A percentile compares a stretch with the other conserved stretches of the same genome.
These are phyloP conservation scores for Fistulinella cinereoalba DNA, from an alignment of 1,284 basidiomycete genomes.

Conservation along the genomic window DNA sequence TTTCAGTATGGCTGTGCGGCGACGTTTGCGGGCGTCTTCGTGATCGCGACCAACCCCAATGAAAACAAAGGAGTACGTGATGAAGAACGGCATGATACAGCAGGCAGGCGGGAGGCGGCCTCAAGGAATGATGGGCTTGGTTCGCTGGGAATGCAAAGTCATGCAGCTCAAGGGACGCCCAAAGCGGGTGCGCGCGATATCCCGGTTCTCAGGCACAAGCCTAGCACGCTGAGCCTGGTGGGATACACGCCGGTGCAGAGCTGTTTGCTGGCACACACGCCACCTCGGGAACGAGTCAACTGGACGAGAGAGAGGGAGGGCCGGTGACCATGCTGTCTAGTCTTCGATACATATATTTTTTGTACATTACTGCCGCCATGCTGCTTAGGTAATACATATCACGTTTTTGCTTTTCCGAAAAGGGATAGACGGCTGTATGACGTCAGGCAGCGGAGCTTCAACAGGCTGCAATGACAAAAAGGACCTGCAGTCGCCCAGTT, in stretches of 20 bases:
- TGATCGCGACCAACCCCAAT: conserved; percentile 61
- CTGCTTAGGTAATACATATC: background rate
- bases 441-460: conserved; percentile 36
- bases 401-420: conserved; percentile 5
- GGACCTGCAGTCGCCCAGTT: conserved; percentile 18
- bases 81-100: conserved; percentile 28
- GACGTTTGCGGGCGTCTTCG: conserved; percentile 85
- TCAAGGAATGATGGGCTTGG: conserved; percentile 35
- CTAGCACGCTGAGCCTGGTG: conserved; percentile 57
- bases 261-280: conserved; percentile 60
- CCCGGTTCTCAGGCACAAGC: conserved; percentile 48
- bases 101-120: conserved; percentile 31
- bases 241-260: conserved; percentile 74
- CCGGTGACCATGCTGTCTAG: conserved; percentile 2
- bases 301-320: conserved; percentile 13
- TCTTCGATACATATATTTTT: background rate
- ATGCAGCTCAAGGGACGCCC: conserved; percentile 46
- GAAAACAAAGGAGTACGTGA: conserved; percentile 22
- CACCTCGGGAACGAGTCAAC: conserved; percentile 48
- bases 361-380: background rate
- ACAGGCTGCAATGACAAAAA: conserved; percentile 33
- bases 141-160: conserved; percentile 37
- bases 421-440: conserved; percentile 21
- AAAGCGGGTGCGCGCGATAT: conserved; percentile 39
- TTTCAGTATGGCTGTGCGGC: conserved; percentile 82